Percentiles rank a stretch among this genome's conserved stretches.
These are phyloP conservation scores for Ascochyta rabiei DNA, from an alignment of 2,329 filamentous ascomycete genomes.

Conservation along the genomic window DNA sequence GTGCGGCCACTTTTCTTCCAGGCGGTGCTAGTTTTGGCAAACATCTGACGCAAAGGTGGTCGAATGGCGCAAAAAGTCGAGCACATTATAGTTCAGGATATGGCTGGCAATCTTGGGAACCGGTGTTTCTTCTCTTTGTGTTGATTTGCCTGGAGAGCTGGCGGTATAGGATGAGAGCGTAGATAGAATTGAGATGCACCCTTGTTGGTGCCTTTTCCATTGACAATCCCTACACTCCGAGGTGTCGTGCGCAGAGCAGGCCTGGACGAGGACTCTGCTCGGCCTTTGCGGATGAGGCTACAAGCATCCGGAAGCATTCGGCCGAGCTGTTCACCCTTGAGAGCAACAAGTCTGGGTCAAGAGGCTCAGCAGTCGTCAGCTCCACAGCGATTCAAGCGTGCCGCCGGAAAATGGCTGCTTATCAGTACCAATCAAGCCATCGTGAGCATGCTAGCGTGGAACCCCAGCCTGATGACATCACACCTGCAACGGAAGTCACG, in stretches of 20 bases:
- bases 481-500: conserved; percentile 2
- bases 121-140: conserved; percentile 7
- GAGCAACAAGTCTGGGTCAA: not conserved
- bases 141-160: conserved; percentile 6
- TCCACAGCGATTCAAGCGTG: conserved; percentile 7
- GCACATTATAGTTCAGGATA: conserved; percentile 3
- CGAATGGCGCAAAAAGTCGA: conserved; percentile 10
- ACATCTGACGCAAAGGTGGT: not conserved
- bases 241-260: not conserved
- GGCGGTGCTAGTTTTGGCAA: not conserved
- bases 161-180: conserved; percentile 3
- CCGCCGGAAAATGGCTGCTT: not conserved
- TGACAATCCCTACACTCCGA: too few relatives aligned
- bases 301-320: not conserved
- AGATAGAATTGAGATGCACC: conserved; percentile 7
- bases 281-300: not conserved
- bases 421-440: conserved; percentile 1
- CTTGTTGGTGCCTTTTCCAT: not conserved
- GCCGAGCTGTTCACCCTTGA: not conserved
- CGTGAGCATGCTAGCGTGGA: not conserved
- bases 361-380: conserved; percentile 15
- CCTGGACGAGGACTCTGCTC: not conserved
- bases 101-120: not conserved
- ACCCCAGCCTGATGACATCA: conserved; percentile 4
- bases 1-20: not conserved